A percentile compares a stretch with the other conserved stretches of the same genome.
phyloP scores from a whole-genome alignment of 2,329 filamentous ascomycete genomes.

The Aureobasidium mangrovei region DNA sequence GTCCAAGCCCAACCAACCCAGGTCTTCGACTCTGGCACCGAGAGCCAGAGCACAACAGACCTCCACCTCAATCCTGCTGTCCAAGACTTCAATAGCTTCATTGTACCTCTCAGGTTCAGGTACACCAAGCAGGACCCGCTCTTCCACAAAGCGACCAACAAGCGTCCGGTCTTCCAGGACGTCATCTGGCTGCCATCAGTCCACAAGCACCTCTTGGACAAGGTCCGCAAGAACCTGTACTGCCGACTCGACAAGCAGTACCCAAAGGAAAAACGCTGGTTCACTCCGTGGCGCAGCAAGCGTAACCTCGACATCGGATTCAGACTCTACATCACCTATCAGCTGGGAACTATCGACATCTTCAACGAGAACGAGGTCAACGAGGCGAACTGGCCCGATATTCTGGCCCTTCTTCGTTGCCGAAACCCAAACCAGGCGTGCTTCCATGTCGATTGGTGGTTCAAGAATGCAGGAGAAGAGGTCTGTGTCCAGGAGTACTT shows the following conservation, averaged over 20 bases:
- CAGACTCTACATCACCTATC: slow-evolving; percentile 1
- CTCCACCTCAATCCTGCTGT: neutral
- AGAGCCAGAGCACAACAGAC: neutral
- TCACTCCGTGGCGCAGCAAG: neutral
- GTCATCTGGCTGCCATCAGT: neutral
- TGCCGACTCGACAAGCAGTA: neutral
- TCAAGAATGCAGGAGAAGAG: neutral
- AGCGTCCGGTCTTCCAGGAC: neutral
- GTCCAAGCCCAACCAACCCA: neutral
- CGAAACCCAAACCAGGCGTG: neutral
- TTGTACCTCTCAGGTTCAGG: neutral
- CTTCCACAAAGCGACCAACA: neutral
- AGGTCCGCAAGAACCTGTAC: neutral
- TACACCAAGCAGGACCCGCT: neutral
- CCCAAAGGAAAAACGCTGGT: neutral
- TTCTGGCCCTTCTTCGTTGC: neutral
- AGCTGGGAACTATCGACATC: neutral
- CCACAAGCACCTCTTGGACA: neutral
- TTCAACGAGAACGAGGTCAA: neutral
- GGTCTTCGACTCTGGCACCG: neutral
- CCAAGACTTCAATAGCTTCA: neutral
- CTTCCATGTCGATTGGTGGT: slow-evolving; percentile 2
- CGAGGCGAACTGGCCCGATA: neutral
- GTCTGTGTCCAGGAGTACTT: neutral
- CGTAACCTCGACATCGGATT: neutral